These are phyloP conservation scores for Mediolabrus comicus DNA, from an alignment of 108 stramenopile genomes.

Conservation along the genomic window DNA sequence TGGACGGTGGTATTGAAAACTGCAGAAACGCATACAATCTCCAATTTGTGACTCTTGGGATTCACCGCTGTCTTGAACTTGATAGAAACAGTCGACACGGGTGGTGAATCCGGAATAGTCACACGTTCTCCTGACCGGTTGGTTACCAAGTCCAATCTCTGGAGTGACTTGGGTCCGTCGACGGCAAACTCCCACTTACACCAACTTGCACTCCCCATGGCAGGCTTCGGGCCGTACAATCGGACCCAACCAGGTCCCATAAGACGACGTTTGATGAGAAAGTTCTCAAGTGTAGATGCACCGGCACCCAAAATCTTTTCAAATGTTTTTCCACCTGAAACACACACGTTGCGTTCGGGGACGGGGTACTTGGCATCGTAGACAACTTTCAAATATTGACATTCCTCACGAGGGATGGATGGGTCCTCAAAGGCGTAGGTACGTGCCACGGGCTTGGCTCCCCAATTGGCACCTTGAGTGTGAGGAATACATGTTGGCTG, in stretches of 20 bases:
- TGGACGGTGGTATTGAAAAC: constrained; percentile 86
- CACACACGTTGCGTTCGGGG: constrained; percentile 62
- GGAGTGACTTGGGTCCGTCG: constrained; percentile 78
- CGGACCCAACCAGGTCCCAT: constrained; percentile 99
- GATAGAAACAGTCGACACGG: constrained; percentile 84
- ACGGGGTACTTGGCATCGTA: constrained; percentile 91
- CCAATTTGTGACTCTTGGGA: constrained; percentile 91
- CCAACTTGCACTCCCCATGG: constrained; percentile 63
- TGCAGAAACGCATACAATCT: constrained; percentile 93
- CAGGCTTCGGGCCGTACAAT: constrained; percentile 62
- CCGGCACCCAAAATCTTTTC: constrained; percentile 87
- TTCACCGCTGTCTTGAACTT: constrained; percentile 97
- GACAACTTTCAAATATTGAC: constrained; percentile 94
- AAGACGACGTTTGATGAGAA: constrained; percentile 93
- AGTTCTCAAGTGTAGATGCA: constrained; percentile 88
- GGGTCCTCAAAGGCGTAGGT: constrained; percentile 96
- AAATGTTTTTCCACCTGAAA: constrained; percentile 77
- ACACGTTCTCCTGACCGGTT: constrained; percentile 20
- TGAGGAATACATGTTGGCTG: constrained; percentile 81
- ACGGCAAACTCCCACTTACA: constrained; percentile 88
- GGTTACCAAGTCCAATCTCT: constrained; percentile 53
- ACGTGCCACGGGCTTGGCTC: constrained; percentile 85
- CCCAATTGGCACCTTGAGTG: constrained; percentile 71
- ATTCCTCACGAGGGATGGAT: constrained; percentile 89
- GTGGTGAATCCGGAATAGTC: constrained; percentile 70